Evolutionary conservation across 352 stramenopile species (phyloP).

Genomic region (Labyrinthula sp.): DNA sequence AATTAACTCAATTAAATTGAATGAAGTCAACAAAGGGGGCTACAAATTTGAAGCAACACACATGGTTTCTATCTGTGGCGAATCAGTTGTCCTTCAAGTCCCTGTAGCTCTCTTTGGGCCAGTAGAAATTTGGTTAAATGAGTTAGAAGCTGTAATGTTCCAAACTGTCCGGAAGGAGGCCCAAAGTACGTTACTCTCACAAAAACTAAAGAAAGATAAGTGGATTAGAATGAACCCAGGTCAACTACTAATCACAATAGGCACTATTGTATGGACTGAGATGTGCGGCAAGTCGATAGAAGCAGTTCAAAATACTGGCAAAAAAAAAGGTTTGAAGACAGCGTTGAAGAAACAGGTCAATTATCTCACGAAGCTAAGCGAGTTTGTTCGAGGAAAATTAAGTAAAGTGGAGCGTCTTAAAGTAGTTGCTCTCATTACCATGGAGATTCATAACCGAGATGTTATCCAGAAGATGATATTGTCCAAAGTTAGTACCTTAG

Average conservation of each 20-base stretch:
- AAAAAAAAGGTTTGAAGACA: slow-evolving; percentile 38
- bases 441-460: slow-evolving; percentile 98
- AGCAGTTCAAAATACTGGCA: slow-evolving; percentile 43
- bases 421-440: slow-evolving; percentile 98
- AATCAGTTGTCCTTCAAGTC: slow-evolving; percentile 75
- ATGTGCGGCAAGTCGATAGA: slow-evolving; percentile 48
- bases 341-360: slow-evolving; percentile 70
- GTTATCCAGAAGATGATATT: slow-evolving; percentile 47
- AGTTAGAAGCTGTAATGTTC: slow-evolving; percentile 86
- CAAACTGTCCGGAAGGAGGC: slow-evolving; percentile 27
- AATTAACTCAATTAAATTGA: slow-evolving; percentile 97
- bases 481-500: slow-evolving; percentile 47
- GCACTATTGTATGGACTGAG: slow-evolving; percentile 93
- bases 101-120: slow-evolving; percentile 66
- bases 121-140: slow-evolving; percentile 80
- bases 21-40: slow-evolving; percentile 61
- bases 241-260: slow-evolving; percentile 94
- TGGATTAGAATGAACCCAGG: slow-evolving; percentile 92
- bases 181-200: slow-evolving; percentile 23
- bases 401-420: slow-evolving; percentile 70
- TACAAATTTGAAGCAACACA: slow-evolving; percentile 33
- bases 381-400: slow-evolving; percentile 34
- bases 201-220: slow-evolving; percentile 54
- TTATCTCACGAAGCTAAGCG: slow-evolving; percentile 60
- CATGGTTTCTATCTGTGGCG: slow-evolving; percentile 96